These are phyloP conservation scores for Pythium rishiriense DNA, from an alignment of 352 stramenopile species.

Conservation along the genomic window DNA sequence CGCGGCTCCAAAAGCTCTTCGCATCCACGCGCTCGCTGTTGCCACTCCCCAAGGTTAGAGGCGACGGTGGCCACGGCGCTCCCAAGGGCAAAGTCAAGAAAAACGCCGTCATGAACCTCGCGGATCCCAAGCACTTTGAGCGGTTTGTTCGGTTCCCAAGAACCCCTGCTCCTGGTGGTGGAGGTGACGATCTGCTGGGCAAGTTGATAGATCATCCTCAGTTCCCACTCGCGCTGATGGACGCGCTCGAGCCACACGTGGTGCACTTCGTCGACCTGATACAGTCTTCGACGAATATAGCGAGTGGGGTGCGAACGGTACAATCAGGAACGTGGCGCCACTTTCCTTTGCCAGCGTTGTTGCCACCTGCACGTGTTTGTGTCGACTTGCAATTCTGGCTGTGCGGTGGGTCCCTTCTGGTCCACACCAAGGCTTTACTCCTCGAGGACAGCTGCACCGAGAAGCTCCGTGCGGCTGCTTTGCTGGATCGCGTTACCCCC, in stretches of 20 bases:
- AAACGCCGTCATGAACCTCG: slow-evolving; percentile 47
- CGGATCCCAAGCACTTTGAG: slow-evolving; percentile 38
- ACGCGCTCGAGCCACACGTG: slow-evolving; percentile 1
- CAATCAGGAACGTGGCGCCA: slow-evolving; percentile 8
- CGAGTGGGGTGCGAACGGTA: background rate
- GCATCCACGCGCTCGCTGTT: slow-evolving; percentile 16
- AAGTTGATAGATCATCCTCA: slow-evolving; percentile 11
- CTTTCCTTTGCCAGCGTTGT: slow-evolving; percentile 7
- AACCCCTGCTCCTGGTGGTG: too few relatives aligned
- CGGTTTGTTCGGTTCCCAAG: slow-evolving; percentile 22
- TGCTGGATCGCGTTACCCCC: slow-evolving; percentile 14
- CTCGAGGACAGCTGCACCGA: background rate
- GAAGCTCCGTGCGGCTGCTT: background rate
- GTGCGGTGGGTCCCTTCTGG: slow-evolving; percentile 3
- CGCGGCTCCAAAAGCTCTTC: slow-evolving; percentile 19
- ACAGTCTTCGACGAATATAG: too few relatives aligned
- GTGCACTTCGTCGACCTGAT: background rate
- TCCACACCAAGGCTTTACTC: background rate
- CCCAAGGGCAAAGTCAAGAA: slow-evolving; percentile 25
- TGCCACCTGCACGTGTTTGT: background rate
- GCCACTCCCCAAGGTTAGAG: background rate
- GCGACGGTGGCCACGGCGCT: background rate
- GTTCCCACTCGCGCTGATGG: slow-evolving; percentile 3
- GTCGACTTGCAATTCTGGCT: slow-evolving; percentile 14
- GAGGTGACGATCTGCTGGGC: background rate